Evolutionary conservation across 139 green algal genomes (phyloP).

Genomic region (Monoraphidium neglectum): DNA sequence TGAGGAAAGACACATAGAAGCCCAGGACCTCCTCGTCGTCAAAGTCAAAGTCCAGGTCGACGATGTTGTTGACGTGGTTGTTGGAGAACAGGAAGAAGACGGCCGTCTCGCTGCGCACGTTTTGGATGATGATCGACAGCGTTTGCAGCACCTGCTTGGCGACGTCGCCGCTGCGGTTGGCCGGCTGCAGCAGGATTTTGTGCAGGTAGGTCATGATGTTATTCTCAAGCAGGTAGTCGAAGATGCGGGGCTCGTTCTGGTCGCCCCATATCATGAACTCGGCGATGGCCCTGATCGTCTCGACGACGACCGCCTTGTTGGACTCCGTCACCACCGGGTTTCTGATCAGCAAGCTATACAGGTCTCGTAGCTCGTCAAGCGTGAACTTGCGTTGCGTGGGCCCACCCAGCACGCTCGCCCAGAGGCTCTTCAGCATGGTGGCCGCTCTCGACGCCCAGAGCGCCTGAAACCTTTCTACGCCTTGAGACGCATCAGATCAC

Average conservation of each 20-base stretch:
- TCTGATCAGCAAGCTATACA: conserved; percentile 55
- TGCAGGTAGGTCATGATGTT: conserved; percentile 91
- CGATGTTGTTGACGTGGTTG: conserved; percentile 97
- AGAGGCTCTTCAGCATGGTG: too few relatives aligned
- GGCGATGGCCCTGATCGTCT: conserved; percentile 89
- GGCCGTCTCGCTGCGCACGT: conserved; percentile 86
- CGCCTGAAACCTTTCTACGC: too few relatives aligned
- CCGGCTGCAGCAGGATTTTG: conserved; percentile 76
- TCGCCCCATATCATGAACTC: conserved; percentile 99
- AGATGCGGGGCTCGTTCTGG: conserved; percentile 92
- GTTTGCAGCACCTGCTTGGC: conserved; percentile 88
- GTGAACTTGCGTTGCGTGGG: conserved; percentile 38
- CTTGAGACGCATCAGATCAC: too few relatives aligned
- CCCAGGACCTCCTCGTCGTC: conserved; percentile 96
- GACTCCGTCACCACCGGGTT: conserved; percentile 56
- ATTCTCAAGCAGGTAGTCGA: conserved; percentile 97
- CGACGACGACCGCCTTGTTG: conserved; percentile 77
- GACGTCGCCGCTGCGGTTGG: conserved; percentile 79
- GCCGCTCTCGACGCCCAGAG: too few relatives aligned
- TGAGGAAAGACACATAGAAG: conserved; percentile 98
- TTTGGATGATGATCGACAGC: conserved; percentile 96
- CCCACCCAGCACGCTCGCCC: too few relatives aligned
- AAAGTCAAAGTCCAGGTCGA: conserved; percentile 97
- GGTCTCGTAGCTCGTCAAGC: conserved; percentile 60
- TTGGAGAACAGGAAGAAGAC: conserved; percentile 97